These are phyloP conservation scores for Boletus albobrunnescens DNA, from an alignment of 1,284 basidiomycete genomes.

Conservation along the genomic window DNA sequence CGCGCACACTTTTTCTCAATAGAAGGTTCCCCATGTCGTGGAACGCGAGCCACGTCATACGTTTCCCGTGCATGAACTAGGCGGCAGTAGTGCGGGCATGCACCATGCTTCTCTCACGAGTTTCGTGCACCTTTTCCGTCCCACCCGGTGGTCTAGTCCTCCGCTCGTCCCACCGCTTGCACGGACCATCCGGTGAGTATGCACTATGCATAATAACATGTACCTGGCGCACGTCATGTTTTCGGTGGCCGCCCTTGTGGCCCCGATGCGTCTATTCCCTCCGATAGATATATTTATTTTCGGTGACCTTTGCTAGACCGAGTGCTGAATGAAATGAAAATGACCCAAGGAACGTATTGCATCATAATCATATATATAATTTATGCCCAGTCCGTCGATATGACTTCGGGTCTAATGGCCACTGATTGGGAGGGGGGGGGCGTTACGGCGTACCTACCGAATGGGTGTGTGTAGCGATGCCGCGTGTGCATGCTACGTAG, in stretches of 20 bases:
- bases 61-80: slow-evolving; percentile 4
- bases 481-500: not conserved
- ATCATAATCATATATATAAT: slow-evolving; percentile 7
- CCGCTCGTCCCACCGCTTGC: not conserved
- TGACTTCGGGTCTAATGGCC: not conserved
- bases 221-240: slow-evolving; percentile 8
- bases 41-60: slow-evolving; percentile 24
- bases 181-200: slow-evolving; percentile 1
- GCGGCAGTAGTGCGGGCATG: slow-evolving; percentile 30
- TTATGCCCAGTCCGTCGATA: not conserved
- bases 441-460: slow-evolving; percentile 4
- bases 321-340: slow-evolving; percentile 1
- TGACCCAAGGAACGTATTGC: slow-evolving; percentile 1
- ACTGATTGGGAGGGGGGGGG: slow-evolving; percentile 3
- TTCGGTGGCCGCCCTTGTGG: slow-evolving; percentile 2
- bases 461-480: not conserved
- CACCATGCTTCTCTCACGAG: slow-evolving; percentile 7
- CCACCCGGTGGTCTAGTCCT: not conserved
- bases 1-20: slow-evolving; percentile 16
- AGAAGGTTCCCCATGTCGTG: slow-evolving; percentile 19
- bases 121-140: slow-evolving; percentile 1
- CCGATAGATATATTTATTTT: slow-evolving; percentile 6
- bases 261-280: slow-evolving; percentile 10
- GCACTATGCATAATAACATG: not conserved
- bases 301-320: slow-evolving; percentile 4